Evolutionary conservation across 2,329 filamentous ascomycete genomes (phyloP).

Genomic region (Cryphonectria parasitica): DNA sequence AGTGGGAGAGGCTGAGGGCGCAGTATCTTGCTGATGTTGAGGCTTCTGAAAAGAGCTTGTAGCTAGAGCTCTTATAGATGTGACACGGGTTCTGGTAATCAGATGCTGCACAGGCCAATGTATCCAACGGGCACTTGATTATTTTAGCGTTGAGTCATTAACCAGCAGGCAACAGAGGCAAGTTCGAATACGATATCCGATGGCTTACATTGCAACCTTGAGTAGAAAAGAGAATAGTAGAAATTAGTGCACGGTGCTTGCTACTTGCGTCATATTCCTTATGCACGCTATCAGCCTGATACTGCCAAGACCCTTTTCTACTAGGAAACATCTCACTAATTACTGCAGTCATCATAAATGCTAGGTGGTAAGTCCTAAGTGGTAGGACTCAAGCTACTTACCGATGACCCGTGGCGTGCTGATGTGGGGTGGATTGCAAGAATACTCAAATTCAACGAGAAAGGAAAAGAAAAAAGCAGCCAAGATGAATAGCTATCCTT

Average conservation of each 20-base stretch:
- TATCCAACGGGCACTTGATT: background rate
- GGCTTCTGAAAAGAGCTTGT: constrained; percentile 31
- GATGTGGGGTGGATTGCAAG: background rate
- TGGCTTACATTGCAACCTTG: background rate
- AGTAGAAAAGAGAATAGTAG: background rate
- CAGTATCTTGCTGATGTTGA: constrained; percentile 41
- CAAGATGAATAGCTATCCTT: background rate
- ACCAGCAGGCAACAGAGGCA: background rate
- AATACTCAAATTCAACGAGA: background rate
- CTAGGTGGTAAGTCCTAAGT: too few species aligned
- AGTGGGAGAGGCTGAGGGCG: constrained; percentile 55
- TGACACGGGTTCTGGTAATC: background rate
- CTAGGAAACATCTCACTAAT: background rate
- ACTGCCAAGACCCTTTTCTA: background rate
- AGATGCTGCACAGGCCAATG: background rate
- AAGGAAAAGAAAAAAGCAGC: too few species aligned
- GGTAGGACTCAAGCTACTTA: background rate
- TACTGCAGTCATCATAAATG: background rate
- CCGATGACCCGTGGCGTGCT: background rate
- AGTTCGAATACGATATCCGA: background rate
- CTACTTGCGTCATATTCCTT: background rate
- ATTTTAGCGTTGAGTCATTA: background rate
- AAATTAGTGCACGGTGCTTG: too few species aligned
- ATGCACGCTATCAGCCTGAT: background rate
- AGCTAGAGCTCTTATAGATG: background rate